phyloP scores from a whole-genome alignment of 192 early-diverging fungal species.

The Phycomyces nitens region DNA sequence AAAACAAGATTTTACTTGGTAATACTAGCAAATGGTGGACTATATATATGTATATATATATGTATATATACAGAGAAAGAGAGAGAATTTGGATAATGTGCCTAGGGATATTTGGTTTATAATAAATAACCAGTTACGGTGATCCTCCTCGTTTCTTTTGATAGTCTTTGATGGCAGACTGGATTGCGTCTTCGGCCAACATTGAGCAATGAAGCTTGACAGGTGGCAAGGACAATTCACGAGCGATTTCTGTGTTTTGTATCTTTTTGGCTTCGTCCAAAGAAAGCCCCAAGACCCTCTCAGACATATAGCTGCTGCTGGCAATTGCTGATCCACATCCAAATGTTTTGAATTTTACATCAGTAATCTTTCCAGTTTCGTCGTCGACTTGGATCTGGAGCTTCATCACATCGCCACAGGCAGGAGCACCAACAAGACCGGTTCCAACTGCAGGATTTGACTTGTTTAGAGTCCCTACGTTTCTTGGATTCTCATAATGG shows the following conservation, averaged over 20 bases:
- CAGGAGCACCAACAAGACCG: constrained; percentile 84
- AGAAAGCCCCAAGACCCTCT: constrained; percentile 89
- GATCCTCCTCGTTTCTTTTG: constrained; percentile 61
- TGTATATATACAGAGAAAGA: no score
- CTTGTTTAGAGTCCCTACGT: constrained; percentile 90
- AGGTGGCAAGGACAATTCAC: constrained; percentile 90
- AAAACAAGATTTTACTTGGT: no score
- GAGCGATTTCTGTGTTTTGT: constrained; percentile 95
- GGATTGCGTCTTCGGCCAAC: constrained; percentile 98
- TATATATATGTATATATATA: no score
- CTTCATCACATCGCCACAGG: constrained; percentile 87
- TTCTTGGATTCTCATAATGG: constrained; percentile 93
- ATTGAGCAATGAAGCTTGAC: constrained; percentile 99
- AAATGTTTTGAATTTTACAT: constrained; percentile 98
- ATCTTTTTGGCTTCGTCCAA: constrained; percentile 85
- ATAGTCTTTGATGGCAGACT: constrained; percentile 93
- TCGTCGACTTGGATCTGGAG: constrained; percentile 97
- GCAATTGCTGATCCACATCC: constrained; percentile 97
- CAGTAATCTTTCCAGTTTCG: constrained; percentile 76
- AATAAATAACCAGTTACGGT: no score
- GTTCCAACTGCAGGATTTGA: constrained; percentile 87
- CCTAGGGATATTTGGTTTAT: no score
- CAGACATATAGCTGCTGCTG: constrained; percentile 81
- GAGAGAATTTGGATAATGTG: no score
- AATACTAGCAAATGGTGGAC: no score